Percentiles rank a stretch among this genome's conserved stretches.
Conservation (phyloP, 2,329 filamentous ascomycete genomes). For the Venturia asperata region DNA sequence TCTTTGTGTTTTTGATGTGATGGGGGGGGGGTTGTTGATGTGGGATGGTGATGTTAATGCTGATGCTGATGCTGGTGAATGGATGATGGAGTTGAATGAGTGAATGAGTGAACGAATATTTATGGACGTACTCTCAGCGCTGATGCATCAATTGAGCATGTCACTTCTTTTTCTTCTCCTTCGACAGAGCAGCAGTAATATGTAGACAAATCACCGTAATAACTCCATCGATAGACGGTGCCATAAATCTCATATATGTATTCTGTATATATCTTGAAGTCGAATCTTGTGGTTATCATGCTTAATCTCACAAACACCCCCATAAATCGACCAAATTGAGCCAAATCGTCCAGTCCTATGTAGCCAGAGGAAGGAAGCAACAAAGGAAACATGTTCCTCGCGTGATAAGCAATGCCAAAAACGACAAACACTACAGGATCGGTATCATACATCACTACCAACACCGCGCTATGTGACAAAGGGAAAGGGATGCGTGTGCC, state of each 20-base stretch:
- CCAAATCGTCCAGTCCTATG: neutral
- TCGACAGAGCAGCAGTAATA: too few species aligned
- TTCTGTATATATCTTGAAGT: too few species aligned
- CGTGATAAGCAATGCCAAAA: neutral
- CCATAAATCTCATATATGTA: too few species aligned
- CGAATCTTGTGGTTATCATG: neutral
- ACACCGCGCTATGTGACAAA: conserved; percentile 7
- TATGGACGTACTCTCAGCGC: neutral
- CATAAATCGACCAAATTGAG: neutral
- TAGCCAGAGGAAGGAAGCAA: neutral
- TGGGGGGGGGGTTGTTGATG: neutral
- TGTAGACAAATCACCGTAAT: too few species aligned
- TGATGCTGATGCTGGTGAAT: too few species aligned
- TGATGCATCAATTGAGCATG: neutral
- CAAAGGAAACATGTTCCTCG: neutral
- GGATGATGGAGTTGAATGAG: too few species aligned
- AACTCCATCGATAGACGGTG: too few species aligned
- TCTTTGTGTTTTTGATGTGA: neutral
- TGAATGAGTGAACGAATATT: neutral
- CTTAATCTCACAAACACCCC: neutral
- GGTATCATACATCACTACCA: neutral
- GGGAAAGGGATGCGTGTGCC: neutral
- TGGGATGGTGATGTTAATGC: neutral
- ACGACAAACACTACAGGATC: neutral
- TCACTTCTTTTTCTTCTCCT: too few species aligned